Evolutionary conservation across 306 rosid species (phyloP).

Genomic region (Prosopis cineraria): DNA sequence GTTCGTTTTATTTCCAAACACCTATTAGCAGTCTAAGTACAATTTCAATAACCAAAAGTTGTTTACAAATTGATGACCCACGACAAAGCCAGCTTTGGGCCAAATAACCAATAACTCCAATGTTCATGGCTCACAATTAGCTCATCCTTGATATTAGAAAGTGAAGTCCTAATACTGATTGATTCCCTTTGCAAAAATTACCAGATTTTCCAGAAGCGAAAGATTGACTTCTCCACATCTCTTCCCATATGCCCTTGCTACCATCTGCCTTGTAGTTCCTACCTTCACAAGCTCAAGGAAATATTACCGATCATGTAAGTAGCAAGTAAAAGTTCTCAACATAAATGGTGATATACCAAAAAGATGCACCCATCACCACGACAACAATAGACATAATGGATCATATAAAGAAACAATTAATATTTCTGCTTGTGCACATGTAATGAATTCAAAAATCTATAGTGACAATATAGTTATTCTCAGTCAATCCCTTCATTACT

Average conservation of each 20-base stretch:
- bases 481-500: slow-evolving; percentile 6
- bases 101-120: slow-evolving; percentile 27
- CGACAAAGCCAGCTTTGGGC: slow-evolving; percentile 6
- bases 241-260: slow-evolving; percentile 79
- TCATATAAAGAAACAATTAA: not conserved
- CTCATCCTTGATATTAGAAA: slow-evolving; percentile 10
- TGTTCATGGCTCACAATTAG: slow-evolving; percentile 17
- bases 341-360: slow-evolving; percentile 16
- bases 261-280: slow-evolving; percentile 81
- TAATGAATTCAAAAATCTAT: slow-evolving; percentile 19
- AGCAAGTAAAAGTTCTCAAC: slow-evolving; percentile 36
- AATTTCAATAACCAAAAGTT: slow-evolving; percentile 7
- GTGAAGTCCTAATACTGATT: not conserved
- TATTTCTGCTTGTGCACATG: slow-evolving; percentile 17
- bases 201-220: slow-evolving; percentile 82
- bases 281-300: slow-evolving; percentile 61
- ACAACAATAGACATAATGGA: slow-evolving; percentile 8
- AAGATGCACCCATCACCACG: slow-evolving; percentile 24
- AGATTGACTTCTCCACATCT: slow-evolving; percentile 87
- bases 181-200: slow-evolving; percentile 44
- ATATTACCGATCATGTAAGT: slow-evolving; percentile 38
- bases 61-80: slow-evolving; percentile 13
- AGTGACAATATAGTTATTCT: slow-evolving; percentile 1
- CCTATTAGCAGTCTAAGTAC: slow-evolving; percentile 19
- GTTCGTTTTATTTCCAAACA: slow-evolving; percentile 7